Base-by-base conservation (phyloP, 352 stramenopile genomes). In the Phytophthora tubulina region DNA sequence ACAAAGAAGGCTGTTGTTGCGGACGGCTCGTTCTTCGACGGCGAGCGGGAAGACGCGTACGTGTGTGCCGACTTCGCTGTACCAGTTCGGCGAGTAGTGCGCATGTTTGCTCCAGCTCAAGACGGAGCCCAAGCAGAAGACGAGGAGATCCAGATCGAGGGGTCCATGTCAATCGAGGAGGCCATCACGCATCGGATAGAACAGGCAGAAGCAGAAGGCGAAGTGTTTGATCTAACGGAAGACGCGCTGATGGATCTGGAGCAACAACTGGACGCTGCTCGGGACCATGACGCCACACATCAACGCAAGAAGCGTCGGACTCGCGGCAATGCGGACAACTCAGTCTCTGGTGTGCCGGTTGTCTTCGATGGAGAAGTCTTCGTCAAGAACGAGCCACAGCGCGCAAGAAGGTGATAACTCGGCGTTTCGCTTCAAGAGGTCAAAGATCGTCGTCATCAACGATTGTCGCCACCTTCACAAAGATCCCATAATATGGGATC, bases 21-120 rank as follows among this genome's bases (percentile, higher is more conserved):
- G 4, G 81, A 92, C 49, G 81, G 89, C 30, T 79, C 84, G 55
- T 91, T 92, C 57, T 93, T 92, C 36, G 85, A 96, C 36, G 86
- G 89, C 15, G 66, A 86, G 67, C 78, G 81, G 54, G 71, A 79
- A 53, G 77, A 90, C 53, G 81, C 82, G 27, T 89, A 89, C 68
- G 79, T 89, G 50, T 91, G 81, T 61, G 59, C 64, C 2, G 84
- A 88, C 48, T 90, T 89, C 55, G 80, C 80, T 36, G 66, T 78
- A 3, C 83, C 84, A n/a, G 59, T 79, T 44, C 84, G 84, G 17
- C 81, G 80, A 31, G 65, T 94, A 14, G 81, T 92, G 54, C 84
- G 84, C 57, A 89, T 91, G 82, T 77, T 73, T 49, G 68, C 66
- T 3, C 53, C 53, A 39, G 57, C 53, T 17, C 44, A 61, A 27